These are phyloP conservation scores for Tylopilus sp. DNA, from an alignment of 768 basidiomycete species.

Conservation along the genomic window DNA sequence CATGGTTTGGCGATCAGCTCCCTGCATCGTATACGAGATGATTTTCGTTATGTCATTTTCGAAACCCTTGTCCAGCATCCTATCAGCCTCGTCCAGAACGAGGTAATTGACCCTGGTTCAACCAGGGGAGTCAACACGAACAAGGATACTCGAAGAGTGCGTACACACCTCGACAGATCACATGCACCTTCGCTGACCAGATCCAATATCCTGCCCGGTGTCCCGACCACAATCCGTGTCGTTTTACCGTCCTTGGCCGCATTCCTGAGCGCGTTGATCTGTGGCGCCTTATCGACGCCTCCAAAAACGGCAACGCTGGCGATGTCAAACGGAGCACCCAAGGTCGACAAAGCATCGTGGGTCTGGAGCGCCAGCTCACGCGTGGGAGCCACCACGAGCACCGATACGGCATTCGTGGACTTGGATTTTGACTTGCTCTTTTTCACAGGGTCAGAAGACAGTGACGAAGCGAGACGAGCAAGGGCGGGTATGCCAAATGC, in stretches of 20 bases:
- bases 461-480: conserved; percentile 51
- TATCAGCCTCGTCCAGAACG: conserved; percentile 95
- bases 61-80: conserved; percentile 98
- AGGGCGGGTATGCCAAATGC: conserved; percentile 94
- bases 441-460: conserved; percentile 16
- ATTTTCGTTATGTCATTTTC: conserved; percentile 96
- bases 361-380: conserved; percentile 96
- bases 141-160: background rate
- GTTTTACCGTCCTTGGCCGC: conserved; percentile 45
- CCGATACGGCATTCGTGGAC: conserved; percentile 40
- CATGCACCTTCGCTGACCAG: conserved; percentile 84
- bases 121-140: background rate
- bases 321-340: conserved; percentile 74
- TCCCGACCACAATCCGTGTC: conserved; percentile 87
- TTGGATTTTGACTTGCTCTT: conserved; percentile 29
- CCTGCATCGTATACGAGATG: conserved; percentile 68
- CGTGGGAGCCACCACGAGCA: conserved; percentile 89
- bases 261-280: conserved; percentile 65
- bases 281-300: conserved; percentile 88
- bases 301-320: conserved; percentile 89
- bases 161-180: conserved; percentile 69
- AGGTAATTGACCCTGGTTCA: conserved; percentile 74
- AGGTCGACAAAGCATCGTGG: conserved; percentile 71
- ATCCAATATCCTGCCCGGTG: conserved; percentile 91
- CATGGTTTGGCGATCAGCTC: conserved; percentile 78